phyloP scores from a whole-genome alignment of 1,284 basidiomycete genomes.

The Austroboletus olivaceoglutinosus region DNA sequence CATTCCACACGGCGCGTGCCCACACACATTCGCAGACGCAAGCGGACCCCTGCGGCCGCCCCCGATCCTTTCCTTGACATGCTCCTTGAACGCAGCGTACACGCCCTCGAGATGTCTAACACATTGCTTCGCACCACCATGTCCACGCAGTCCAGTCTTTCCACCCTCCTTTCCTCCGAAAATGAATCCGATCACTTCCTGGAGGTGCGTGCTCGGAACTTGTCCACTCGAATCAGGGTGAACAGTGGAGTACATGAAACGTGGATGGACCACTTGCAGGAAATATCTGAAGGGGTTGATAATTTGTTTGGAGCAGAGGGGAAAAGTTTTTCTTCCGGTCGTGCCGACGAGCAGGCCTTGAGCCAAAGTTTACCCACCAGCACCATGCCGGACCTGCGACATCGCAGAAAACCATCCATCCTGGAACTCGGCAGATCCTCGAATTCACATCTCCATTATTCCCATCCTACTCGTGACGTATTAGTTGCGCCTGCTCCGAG shows the following conservation, averaged over 20 bases:
- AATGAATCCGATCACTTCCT: constrained; percentile 39
- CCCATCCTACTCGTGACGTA: constrained; percentile 48
- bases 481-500: constrained; percentile 67
- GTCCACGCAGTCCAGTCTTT: constrained; percentile 62
- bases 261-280: constrained; percentile 68
- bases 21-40: constrained; percentile 23
- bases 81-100: constrained; percentile 74
- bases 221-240: constrained; percentile 50
- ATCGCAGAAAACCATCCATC: constrained; percentile 47
- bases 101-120: constrained; percentile 81
- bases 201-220: constrained; percentile 45
- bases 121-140: constrained; percentile 70
- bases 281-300: constrained; percentile 61
- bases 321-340: constrained; percentile 3
- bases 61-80: constrained; percentile 60
- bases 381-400: constrained; percentile 28
- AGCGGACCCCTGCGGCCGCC: constrained; percentile 11
- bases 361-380: constrained; percentile 54
- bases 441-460: constrained; percentile 45
- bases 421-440: constrained; percentile 41
- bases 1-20: constrained; percentile 12
- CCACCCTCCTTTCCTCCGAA: constrained; percentile 43
- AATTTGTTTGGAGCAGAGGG: constrained; percentile 42
- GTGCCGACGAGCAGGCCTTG: constrained; percentile 34
- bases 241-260: constrained; percentile 43